Evolutionary conservation across 2,329 filamentous ascomycete species (phyloP), one percentile per base, ranked within the genome.

Genomic region (Pseudogymnoascus sp.): DNA sequence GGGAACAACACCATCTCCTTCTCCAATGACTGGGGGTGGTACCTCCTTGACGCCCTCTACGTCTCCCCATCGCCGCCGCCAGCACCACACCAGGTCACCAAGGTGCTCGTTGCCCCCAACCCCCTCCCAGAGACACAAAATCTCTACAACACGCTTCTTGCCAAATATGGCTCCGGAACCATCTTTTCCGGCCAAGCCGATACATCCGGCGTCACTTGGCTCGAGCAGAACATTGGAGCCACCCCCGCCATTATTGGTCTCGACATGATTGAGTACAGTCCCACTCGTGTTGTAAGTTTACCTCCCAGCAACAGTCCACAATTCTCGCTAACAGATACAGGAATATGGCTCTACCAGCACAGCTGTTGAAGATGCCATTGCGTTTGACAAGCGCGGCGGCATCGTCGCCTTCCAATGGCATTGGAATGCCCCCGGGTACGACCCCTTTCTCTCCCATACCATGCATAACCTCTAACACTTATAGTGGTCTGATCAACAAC

Each of bases 261-360:
- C 5, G 79, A 81, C 65, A 66, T 81, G 16, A 81, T 81, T 72
- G 79, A 81, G 65, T 80, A 81, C 72, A 77, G 75, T 14, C 77
- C 78, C 1, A 77, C 75, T 5, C 75, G 79, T 23, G 79, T 76
- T 11, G 76, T 76, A 60, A 71, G 61, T 65, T 5, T 38, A 5
- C n/a, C 53, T 10, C 14, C 16, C n/a, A 70, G 6, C 62, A 67
- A 23, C 16, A 31, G 4, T 1, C 16, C 4, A 2, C 3, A 53
- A 16, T 16, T 5, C 25, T 14, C 6, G 14, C 47, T 53, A 10
- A 53, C 47, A 53, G 3, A 31, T 53, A 31, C n/a, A 53, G 47
- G 25, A 53, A 53, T 53, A 53, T 33, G 78, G 78, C 28, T 74
- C 75, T 1, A 70, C 71, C 8, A 75, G 75, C 25, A 77, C 72